phyloP scores from a whole-genome alignment of 2,329 filamentous ascomycete species.

The Microsporum ferrugineum region DNA sequence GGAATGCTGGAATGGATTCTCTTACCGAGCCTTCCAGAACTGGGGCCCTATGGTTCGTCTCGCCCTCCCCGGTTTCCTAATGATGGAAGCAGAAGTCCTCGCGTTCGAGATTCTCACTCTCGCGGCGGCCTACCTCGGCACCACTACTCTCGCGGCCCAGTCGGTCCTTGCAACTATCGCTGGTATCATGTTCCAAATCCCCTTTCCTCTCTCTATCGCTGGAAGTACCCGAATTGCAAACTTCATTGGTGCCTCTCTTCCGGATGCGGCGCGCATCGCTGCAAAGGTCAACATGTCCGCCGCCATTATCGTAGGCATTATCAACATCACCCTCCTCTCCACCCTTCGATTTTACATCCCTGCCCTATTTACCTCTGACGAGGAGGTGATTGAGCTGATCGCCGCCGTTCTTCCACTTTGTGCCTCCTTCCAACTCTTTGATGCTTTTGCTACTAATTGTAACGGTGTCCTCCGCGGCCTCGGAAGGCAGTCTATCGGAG shows the following conservation, averaged over 20 bases:
- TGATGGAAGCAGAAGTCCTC: conserved; percentile 88
- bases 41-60: conserved; percentile 80
- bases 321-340: conserved; percentile 63
- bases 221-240: conserved; percentile 83
- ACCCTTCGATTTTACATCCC: conserved; percentile 62
- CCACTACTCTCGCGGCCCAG: conserved; percentile 73
- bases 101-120: conserved; percentile 87
- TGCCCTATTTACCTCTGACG: conserved; percentile 63
- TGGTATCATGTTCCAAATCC: conserved; percentile 76
- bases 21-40: conserved; percentile 56
- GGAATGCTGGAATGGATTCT: conserved; percentile 73
- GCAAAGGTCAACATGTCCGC: conserved; percentile 63
- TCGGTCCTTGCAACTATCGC: conserved; percentile 70
- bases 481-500: conserved; percentile 78
- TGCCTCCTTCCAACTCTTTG: conserved; percentile 81
- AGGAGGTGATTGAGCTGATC: conserved; percentile 57
- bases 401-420: conserved; percentile 64
- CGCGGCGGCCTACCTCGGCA: conserved; percentile 66
- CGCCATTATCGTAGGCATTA: conserved; percentile 58
- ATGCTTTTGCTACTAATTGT: conserved; percentile 65
- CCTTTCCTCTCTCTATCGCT: conserved; percentile 83
- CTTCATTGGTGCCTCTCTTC: conserved; percentile 74
- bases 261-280: conserved; percentile 66
- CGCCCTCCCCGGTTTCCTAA: conserved; percentile 77
- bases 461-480: conserved; percentile 80